Evolutionary conservation across 164 flowering plant genomes (phyloP), one percentile per base, ranked within the genome.

Genomic region (Amborella trichopoda): DNA sequence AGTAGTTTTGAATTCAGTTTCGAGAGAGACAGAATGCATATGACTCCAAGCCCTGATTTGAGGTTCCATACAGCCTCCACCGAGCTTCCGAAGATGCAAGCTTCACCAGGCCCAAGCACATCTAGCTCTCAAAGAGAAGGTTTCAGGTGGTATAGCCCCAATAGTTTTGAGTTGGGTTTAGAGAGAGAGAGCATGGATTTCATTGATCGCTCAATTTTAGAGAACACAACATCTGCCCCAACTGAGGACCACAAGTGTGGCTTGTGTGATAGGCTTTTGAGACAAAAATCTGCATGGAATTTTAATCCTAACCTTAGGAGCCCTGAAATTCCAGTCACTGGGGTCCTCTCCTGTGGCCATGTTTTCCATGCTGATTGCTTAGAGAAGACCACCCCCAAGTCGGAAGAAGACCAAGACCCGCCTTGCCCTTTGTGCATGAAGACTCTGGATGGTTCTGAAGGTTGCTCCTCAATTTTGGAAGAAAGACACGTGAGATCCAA

Each of bases 301-400:
- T 68, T 73, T 18, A 51, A 62, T 56, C 49, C 69, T 30, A 65
- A 65, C n/a, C 51, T 68, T 47, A 63, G 73, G 41, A 54, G 74
- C 47, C 50, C 61, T 14, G 72, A 69, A 54, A 67, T 69, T 69
- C 78, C 78, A 11, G 51, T 55, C 38, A 71, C 73, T 23, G 79
- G 68, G 11, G 65, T 74, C n/a, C 59, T 74, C 20, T 54, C 67
- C 18, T 74, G 79, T 59, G 43, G 69, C 39, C 79, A 74, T 48
- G 71, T 68, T 13, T 74, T 68, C 46, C 79, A 74, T 58, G 79
- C 73, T 0, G 79, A 74, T 41, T 74, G 79, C 46, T 60, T 74
- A 59, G 78, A 70, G 32, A 68, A 70, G 49, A 44, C 57, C 13
- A 74, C 73, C 11, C 71, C 75, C 39, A 74, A 68, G 48, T 42